Evolutionary conservation across 805 yeast species (phyloP), one percentile per base, ranked within the genome.

Genomic region (Sugiyamaella boreocaroliniensis): DNA sequence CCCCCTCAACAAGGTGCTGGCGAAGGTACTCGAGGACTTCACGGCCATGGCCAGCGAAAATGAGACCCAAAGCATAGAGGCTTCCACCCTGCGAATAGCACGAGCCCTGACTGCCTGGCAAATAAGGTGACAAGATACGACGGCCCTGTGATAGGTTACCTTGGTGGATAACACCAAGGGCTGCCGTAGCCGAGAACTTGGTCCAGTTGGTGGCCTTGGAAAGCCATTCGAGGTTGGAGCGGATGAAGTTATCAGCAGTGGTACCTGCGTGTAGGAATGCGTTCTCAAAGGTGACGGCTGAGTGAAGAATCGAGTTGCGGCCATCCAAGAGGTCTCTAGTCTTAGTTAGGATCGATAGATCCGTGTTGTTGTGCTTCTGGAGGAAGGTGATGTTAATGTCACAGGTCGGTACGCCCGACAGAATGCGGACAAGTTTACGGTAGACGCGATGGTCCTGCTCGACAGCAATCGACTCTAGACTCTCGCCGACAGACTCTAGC

Each of bases 201-300:
- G 97, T 89, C 99, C 99, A 93, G 70, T 92, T 89, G 46, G 92
- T 84, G n/a, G 99, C 97, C 71, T 89, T 88, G 44, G 95, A 95
- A 60, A 93, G 76, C 97, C 98, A 93, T 63, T 92, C 97, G 64
- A 89, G 75, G 66, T 93, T 93, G 44, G 85, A 79, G 67, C 96
- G 79, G 71, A 92, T 86, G 64, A 93, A 93, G 0, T 89, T 81
- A 68, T 93, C 97, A 64, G 87, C 95, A 8, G 98, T 88, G 12
- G 99, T 93, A 53, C 98, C 99, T 40, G 93, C 87, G 68, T 90
- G 96, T 80, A 92, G 79, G 66, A 89, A 89, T 0, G 97, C 97
- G 65, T 89, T 92, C 51, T 93, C 83, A 66, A 93, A 89, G 47
- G 97, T 88, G 47, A 93, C 89, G 7, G 97, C 99, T 20, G 95